These are phyloP conservation scores for Dimargaris verticillata DNA, from an alignment of 192 early-diverging fungal species.

Conservation along the genomic window DNA sequence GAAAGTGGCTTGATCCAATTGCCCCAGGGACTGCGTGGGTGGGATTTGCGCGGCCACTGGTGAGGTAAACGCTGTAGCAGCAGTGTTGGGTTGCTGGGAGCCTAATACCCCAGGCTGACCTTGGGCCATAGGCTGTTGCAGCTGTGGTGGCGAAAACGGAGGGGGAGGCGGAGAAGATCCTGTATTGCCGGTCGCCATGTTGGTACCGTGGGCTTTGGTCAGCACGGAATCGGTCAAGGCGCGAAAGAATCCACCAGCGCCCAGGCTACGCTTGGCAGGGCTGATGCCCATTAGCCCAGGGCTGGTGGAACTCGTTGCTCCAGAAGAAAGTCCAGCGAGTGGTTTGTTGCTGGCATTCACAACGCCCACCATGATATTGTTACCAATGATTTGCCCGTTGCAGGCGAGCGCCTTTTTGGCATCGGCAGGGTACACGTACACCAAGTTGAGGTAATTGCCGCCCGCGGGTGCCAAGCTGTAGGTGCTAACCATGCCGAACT, in stretches of 20 bases:
- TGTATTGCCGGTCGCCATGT: background rate
- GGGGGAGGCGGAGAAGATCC: background rate
- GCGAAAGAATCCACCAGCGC: background rate
- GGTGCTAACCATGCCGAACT: conserved; percentile 14
- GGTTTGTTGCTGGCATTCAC: conserved; percentile 2
- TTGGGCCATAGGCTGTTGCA: background rate
- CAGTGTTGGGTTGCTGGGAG: background rate
- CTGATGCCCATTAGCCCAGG: background rate
- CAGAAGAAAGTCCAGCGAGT: background rate
- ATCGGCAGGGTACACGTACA: conserved; percentile 13
- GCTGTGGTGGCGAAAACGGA: background rate
- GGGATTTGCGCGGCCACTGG: background rate
- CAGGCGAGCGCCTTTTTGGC: conserved; percentile 15
- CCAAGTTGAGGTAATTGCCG: conserved; percentile 18
- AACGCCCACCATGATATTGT: conserved; percentile 16
- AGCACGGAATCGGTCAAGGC: background rate
- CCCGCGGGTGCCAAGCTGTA: conserved; percentile 9
- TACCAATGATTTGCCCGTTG: conserved; percentile 15
- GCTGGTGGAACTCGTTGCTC: background rate
- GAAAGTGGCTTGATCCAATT: background rate
- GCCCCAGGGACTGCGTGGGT: background rate
- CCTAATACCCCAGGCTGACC: background rate
- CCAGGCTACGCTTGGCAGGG: background rate
- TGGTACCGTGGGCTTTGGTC: background rate
- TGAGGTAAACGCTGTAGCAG: background rate